Evolutionary conservation across 2,329 filamentous ascomycete species (phyloP), one percentile per base, ranked within the genome.

Genomic region (Botrytis fabae): DNA sequence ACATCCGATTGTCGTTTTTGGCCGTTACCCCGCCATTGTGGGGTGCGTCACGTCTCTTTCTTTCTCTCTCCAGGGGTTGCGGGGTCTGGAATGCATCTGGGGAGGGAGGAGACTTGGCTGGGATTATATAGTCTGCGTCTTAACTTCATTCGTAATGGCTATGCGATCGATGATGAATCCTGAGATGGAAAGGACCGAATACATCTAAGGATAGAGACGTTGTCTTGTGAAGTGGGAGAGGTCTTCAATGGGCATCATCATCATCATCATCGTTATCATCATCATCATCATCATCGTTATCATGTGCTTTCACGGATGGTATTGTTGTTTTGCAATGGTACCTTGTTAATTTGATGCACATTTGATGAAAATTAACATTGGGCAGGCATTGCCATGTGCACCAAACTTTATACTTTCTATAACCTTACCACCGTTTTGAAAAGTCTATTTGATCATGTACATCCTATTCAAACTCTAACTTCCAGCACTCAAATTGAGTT

Each of bases 11-110:
- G n/a, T 25, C 16, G 14, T 62, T 65, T 51, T 51, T 51, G 14
- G 16, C 61, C 9, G 9, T 65, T 51, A 51, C 63, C 63, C 63
- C 42, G 44, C 63, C 63, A 65, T 65, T 65, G 44, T 48, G 44
- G 32, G 63, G 63, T 65, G 32, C 28, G 25, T 32, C 9, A 22
- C 32, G n/a, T 51, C 35, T 12, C 3, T 16, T 38, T 3, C 8
- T 38, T n/a, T 14, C 2, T 28, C 28, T 8, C 25, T 7, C n/a
- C 14, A 22, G 14, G 44, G 1, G 28, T 66, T 12, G 63, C 22
- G 42, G 32, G 63, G 22, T 48, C 14, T 51, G 25, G 25, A 9
- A 42, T n/a, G 14, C 25, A 54, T n/a, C 28, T n/a, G 14, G 25
- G 48, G n/a, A 12, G 25, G 10, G 2, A 14, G 48, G 51, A 18